phyloP scores from a whole-genome alignment of 495 filamentous ascomycete species.

The Daldinia decipiens region DNA sequence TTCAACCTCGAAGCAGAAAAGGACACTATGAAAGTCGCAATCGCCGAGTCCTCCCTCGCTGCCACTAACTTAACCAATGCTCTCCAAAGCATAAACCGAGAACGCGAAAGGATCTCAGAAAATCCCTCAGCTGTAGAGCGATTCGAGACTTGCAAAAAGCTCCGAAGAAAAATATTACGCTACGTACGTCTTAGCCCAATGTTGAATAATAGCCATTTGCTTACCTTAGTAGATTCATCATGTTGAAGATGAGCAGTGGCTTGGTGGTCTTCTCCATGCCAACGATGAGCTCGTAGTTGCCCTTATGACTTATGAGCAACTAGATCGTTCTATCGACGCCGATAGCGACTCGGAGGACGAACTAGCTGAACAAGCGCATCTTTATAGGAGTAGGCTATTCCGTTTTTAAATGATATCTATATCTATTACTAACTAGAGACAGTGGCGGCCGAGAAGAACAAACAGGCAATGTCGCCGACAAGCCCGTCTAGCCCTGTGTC shows the following conservation, averaged over 20 bases:
- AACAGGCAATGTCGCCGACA: slow-evolving; percentile 54
- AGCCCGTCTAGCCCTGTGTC: slow-evolving; percentile 48
- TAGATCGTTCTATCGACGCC: slow-evolving; percentile 94
- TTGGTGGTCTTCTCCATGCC: slow-evolving; percentile 81
- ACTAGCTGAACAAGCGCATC: slow-evolving; percentile 64
- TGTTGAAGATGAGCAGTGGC: slow-evolving; percentile 83
- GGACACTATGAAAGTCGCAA: slow-evolving; percentile 79
- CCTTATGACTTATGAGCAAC: slow-evolving; percentile 91
- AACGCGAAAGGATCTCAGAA: slow-evolving; percentile 86
- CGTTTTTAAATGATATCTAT: not conserved
- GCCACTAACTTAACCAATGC: slow-evolving; percentile 91
- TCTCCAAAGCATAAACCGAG: slow-evolving; percentile 89
- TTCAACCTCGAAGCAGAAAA: slow-evolving; percentile 93
- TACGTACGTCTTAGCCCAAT: slow-evolving; percentile 65
- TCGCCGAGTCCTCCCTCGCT: slow-evolving; percentile 86
- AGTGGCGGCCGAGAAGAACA: slow-evolving; percentile 63
- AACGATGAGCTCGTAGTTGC: slow-evolving; percentile 91
- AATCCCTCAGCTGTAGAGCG: slow-evolving; percentile 77
- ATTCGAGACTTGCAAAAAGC: slow-evolving; percentile 86
- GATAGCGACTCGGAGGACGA: slow-evolving; percentile 93
- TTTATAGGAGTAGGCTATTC: slow-evolving; percentile 59
- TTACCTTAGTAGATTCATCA: slow-evolving; percentile 70
- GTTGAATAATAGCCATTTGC: slow-evolving; percentile 2
- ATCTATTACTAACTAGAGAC: slow-evolving; percentile 33
- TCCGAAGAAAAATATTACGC: slow-evolving; percentile 83